Base-by-base conservation (phyloP, 176 grass and related monocot genomes). In the Rhynchospora breviuscula region DNA sequence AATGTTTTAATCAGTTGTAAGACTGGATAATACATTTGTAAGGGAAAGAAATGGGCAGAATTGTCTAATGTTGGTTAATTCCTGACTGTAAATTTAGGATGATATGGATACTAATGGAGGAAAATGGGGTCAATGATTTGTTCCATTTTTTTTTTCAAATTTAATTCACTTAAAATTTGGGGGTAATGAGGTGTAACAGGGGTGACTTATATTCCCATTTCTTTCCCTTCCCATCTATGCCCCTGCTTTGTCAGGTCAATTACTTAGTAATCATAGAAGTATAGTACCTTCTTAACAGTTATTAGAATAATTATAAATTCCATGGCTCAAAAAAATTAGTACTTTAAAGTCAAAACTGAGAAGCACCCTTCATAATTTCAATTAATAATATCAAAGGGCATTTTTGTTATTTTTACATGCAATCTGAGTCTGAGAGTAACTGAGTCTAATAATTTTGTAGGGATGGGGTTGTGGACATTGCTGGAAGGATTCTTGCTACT, bases 401-500 rank as follows among this genome's bases (percentile, higher is more conserved):
- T 18, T 0, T 8, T 46, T 19, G 43, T 71, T 18, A 71, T 71
- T 48, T 45, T 64, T 10, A 19, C 7, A 21, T n/a, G 35, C 4
- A 71, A 46, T 10, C 21, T 71, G 35, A 71, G 8, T 10, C 21
- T 71, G 35, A 71, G 8, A 71, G 43, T 43, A 71, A 21, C 18
- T 6, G 17, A 47, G 9, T 71, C 17, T 47, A 71, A 71, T 71
- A 47, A 46, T 47, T 17, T 80, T 88, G 62, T 87, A 96, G 91
- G 78, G 63, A 96, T 96, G 91, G 87, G 87, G 23, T 78, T 96
- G 62, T 96, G 93, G 93, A 83, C 85, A 10, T 86, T 93, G 76
- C 87, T 96, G 4, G 91, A 91, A 85, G 93, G 93, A 22, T 86
- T 96, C 85, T 66, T 93, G 75, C 91, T 96, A 64, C 82, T 96